These are phyloP conservation scores for Leccinum broughii DNA, from an alignment of 768 basidiomycete species.

Conservation along the genomic window DNA sequence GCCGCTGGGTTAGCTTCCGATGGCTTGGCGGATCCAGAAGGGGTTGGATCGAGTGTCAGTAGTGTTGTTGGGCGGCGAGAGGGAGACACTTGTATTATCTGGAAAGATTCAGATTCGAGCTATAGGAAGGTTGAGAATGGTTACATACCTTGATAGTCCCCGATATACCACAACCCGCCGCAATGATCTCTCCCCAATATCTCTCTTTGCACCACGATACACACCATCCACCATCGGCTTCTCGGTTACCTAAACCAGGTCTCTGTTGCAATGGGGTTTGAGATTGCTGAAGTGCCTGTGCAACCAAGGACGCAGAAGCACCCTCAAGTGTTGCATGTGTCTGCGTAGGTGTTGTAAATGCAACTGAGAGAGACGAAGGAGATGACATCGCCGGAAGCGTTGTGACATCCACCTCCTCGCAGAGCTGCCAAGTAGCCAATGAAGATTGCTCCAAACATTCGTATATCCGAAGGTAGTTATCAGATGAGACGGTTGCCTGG, in stretches of 20 bases:
- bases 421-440: slow-evolving; percentile 71
- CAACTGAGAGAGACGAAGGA: slow-evolving; percentile 52
- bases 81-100: slow-evolving; percentile 76
- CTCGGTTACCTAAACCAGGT: slow-evolving; percentile 58
- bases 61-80: slow-evolving; percentile 67
- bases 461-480: slow-evolving; percentile 86
- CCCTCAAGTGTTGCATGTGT: slow-evolving; percentile 54
- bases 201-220: slow-evolving; percentile 95
- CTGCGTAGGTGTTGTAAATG: slow-evolving; percentile 73
- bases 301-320: slow-evolving; percentile 57
- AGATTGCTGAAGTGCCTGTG: slow-evolving; percentile 62
- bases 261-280: slow-evolving; percentile 36
- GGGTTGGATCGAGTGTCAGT: slow-evolving; percentile 52
- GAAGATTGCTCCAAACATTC: slow-evolving; percentile 80
- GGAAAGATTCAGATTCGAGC: slow-evolving; percentile 7
- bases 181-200: slow-evolving; percentile 93
- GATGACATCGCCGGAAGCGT: slow-evolving; percentile 46
- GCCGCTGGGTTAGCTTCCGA: slow-evolving; percentile 25
- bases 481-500: slow-evolving; percentile 86
- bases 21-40: slow-evolving; percentile 24
- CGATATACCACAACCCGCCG: slow-evolving; percentile 68
- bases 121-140: not conserved
- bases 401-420: slow-evolving; percentile 75
- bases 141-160: slow-evolving; percentile 72
- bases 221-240: slow-evolving; percentile 92